Base-by-base conservation (phyloP, 2,329 filamentous ascomycete species). In the Ceratocystis papillata region DNA sequence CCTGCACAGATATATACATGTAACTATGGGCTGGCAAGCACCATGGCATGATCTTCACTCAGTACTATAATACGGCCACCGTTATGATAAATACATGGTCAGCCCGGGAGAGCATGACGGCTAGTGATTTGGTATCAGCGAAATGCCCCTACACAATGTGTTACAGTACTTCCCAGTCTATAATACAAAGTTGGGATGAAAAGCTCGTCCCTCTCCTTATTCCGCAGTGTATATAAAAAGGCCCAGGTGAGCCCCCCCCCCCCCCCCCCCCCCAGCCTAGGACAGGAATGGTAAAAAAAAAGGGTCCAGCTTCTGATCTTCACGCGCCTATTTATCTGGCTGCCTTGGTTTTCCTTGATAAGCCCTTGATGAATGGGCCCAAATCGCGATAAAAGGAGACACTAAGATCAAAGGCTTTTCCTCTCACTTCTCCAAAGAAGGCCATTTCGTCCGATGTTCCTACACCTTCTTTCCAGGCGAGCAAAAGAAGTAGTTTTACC, bases 361-460 rank as follows among this genome's bases (percentile, higher is more conserved):
- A 15, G 22, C 20, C 22, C 48, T 28, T 25, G 37, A 8, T 41
- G 48, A 28, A 53, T 7, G 12, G 48, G 48, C 48, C 48, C 48
- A 53, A 41, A 53, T 53, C 48, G 22, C 48, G 22, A 28, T 53
- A 7, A 17, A 53, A 15, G 48, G 20, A 25, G 20, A 53, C 48
- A 53, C 48, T 53, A 53, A 25, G 48, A 53, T 22, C 48, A 25
- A 4, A 22, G 48, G 25, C 48, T 5, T 15, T 10, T 22, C 46
- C 46, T 6, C n/a, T 22, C n/a, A n/a, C 46, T 22, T 10, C 2
- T 20, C 46, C 22, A 53, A 28, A 53, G 25, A 53, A 25, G 25
- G 33, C 17, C 28, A n/a, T 20, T 59, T 59, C 55, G 17, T 59
- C 55, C 15, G 25, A 59, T 59, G 28, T 59, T 59, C 55, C 55